These are phyloP conservation scores for Metahyphopichia silvanorum DNA, from an alignment of 805 yeast species.

Conservation along the genomic window DNA sequence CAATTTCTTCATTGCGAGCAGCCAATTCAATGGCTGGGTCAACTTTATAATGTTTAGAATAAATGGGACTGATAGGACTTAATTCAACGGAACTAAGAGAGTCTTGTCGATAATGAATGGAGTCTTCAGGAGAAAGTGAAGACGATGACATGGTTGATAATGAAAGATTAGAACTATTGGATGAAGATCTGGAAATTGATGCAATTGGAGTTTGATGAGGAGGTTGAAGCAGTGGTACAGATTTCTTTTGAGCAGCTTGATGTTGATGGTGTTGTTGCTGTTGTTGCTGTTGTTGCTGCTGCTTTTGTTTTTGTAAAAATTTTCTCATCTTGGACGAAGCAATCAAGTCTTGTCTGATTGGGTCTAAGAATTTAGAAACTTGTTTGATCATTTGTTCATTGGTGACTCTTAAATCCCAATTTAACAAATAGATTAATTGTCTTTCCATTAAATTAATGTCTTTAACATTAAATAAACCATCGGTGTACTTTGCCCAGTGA, in stretches of 20 bases:
- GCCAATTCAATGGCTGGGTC: conserved; percentile 35
- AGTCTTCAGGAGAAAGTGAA: conserved; percentile 3
- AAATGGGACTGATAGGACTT: conserved; percentile 2
- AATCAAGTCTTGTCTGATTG: conserved; percentile 43
- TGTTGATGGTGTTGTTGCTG: conserved; percentile 7
- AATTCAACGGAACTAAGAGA: conserved; percentile 2
- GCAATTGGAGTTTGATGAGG: conserved; percentile 3
- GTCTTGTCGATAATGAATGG: conserved; percentile 3
- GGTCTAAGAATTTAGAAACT: conserved; percentile 47
- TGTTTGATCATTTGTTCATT: conserved; percentile 41
- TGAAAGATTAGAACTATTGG: conserved; percentile 12
- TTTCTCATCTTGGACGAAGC: conserved; percentile 30
- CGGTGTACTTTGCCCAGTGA: conserved; percentile 80
- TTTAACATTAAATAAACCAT: conserved; percentile 61
- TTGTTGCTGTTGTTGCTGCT: conserved; percentile 9
- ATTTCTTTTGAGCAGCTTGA: conserved; percentile 4
- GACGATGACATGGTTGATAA: conserved; percentile 8
- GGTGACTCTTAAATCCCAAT: conserved; percentile 62
- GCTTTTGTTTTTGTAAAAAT: conserved; percentile 23
- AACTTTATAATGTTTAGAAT: conserved; percentile 9
- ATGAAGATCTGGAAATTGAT: conserved; percentile 13
- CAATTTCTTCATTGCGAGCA: conserved; percentile 32
- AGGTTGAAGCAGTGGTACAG: conserved; percentile 3
- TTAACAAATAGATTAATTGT: conserved; percentile 61
- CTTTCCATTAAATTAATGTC: conserved; percentile 82